Percentiles rank a stretch among this genome's conserved stretches.
Evolutionary conservation across 495 filamentous ascomycete species (phyloP).

Genomic region (Hypoxylon perforatum): DNA sequence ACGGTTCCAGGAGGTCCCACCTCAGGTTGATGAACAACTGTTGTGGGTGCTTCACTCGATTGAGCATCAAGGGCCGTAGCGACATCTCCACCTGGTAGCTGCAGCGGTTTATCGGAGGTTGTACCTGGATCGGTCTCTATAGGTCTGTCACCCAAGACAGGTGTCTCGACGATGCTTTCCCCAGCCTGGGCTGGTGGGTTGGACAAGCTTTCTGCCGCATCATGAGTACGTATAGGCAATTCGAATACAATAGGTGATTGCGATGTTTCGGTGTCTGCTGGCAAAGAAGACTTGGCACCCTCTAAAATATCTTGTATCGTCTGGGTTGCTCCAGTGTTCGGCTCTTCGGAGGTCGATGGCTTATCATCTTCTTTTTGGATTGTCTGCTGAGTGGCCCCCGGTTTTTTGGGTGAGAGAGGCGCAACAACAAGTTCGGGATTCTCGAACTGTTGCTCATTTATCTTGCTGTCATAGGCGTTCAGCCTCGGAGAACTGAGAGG

Average conservation of each 20-base stretch:
- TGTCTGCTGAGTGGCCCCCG: constrained; percentile 23
- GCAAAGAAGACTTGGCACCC: background rate
- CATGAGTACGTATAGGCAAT: background rate
- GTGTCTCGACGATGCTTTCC: background rate
- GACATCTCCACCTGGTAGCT: constrained; percentile 1
- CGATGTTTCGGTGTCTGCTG: background rate
- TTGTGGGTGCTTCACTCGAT: background rate
- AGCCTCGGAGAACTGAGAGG: constrained; percentile 69
- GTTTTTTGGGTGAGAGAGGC: constrained; percentile 62
- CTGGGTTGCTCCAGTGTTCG: background rate
- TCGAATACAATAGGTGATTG: background rate
- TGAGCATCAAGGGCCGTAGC: background rate
- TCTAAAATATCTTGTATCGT: background rate
- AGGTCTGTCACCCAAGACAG: background rate
- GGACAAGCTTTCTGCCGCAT: background rate
- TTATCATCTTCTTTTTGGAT: background rate
- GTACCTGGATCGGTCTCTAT: background rate
- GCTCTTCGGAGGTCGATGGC: background rate
- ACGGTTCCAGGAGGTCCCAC: background rate
- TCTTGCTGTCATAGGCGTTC: constrained; percentile 53
- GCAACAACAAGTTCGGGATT: constrained; percentile 59
- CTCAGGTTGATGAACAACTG: constrained; percentile 32
- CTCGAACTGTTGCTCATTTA: constrained; percentile 51
- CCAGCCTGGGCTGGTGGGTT: background rate
- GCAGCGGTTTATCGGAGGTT: background rate